These are phyloP conservation scores for Claviceps monticola DNA, from an alignment of 2,329 filamentous ascomycete genomes.

Conservation along the genomic window DNA sequence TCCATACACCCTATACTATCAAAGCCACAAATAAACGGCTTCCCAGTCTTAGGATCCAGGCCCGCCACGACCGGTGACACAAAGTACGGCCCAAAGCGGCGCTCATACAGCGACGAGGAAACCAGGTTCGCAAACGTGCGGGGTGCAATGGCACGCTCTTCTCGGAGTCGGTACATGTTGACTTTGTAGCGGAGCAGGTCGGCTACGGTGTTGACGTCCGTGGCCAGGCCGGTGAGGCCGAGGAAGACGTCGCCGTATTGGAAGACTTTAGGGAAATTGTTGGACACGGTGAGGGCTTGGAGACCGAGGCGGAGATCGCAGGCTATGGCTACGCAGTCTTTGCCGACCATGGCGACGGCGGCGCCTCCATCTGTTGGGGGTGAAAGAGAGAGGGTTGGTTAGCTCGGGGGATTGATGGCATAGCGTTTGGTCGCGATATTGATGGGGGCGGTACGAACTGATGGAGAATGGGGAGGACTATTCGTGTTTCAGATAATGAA, in stretches of 20 bases:
- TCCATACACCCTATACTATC: constrained; percentile 99
- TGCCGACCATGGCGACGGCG: constrained; percentile 97
- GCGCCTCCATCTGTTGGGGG: constrained; percentile 59
- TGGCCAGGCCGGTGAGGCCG: constrained; percentile 88
- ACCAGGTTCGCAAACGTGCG: constrained; percentile 95
- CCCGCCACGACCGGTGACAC: constrained; percentile 90
- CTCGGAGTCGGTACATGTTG: constrained; percentile 98
- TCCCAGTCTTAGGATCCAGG: constrained; percentile 82
- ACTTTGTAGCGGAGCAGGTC: constrained; percentile 99
- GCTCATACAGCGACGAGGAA: constrained; percentile 81
- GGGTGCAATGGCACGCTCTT: constrained; percentile 92
- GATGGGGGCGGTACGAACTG: constrained; percentile 44
- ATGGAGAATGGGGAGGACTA: constrained; percentile 90
- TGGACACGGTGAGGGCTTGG: constrained; percentile 91
- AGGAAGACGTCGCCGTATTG: constrained; percentile 91
- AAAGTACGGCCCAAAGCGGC: constrained; percentile 91
- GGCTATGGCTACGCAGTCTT: constrained; percentile 98
- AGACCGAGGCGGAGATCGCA: constrained; percentile 96
- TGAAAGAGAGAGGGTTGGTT: neutral
- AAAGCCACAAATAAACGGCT: constrained; percentile 97
- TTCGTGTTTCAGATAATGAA: constrained; percentile 20
- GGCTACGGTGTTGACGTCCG: constrained; percentile 85
- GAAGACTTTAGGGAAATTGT: constrained; percentile 99
- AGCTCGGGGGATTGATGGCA: neutral
- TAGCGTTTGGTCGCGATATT: neutral